A percentile compares a stretch with the other conserved stretches of the same genome.
phyloP scores from a whole-genome alignment of 2,329 filamentous ascomycete genomes.

The Ophiostoma australiae region DNA sequence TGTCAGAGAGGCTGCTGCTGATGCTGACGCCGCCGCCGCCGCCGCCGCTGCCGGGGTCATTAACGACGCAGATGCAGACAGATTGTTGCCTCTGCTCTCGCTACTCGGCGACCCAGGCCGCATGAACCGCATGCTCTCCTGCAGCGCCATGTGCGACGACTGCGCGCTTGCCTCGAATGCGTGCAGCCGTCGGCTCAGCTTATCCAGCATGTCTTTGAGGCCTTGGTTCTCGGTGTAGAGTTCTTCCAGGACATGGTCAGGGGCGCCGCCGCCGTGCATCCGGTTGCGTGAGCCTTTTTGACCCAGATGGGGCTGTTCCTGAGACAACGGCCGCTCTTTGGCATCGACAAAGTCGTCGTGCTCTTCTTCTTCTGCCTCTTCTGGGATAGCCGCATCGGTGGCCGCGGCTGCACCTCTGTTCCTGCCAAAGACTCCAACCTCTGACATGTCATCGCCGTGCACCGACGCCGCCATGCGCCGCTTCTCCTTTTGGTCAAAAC shows the following conservation, averaged over 20 bases:
- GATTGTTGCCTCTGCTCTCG: constrained; percentile 26
- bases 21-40: constrained; percentile 10
- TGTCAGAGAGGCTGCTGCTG: constrained; percentile 16
- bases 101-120: constrained; percentile 50
- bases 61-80: constrained; percentile 18
- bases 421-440: constrained; percentile 19
- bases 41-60: constrained; percentile 19
- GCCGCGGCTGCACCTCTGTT: background rate
- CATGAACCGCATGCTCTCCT: constrained; percentile 70
- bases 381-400: background rate
- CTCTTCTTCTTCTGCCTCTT: constrained; percentile 31
- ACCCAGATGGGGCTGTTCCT: background rate
- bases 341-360: constrained; percentile 85
- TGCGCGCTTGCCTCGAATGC: constrained; percentile 92
- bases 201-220: constrained; percentile 79
- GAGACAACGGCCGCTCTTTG: constrained; percentile 46
- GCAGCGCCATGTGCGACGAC: constrained; percentile 76
- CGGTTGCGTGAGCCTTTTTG: constrained; percentile 23
- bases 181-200: constrained; percentile 79
- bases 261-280: constrained; percentile 29
- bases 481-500: constrained; percentile 62
- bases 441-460: constrained; percentile 34
- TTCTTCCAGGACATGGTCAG: constrained; percentile 71
- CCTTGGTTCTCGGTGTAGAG: constrained; percentile 82
- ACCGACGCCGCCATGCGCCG: constrained; percentile 38